These are phyloP conservation scores for Craterostigma plantagineum DNA, from an alignment of 257 asterid species.

Conservation along the genomic window DNA sequence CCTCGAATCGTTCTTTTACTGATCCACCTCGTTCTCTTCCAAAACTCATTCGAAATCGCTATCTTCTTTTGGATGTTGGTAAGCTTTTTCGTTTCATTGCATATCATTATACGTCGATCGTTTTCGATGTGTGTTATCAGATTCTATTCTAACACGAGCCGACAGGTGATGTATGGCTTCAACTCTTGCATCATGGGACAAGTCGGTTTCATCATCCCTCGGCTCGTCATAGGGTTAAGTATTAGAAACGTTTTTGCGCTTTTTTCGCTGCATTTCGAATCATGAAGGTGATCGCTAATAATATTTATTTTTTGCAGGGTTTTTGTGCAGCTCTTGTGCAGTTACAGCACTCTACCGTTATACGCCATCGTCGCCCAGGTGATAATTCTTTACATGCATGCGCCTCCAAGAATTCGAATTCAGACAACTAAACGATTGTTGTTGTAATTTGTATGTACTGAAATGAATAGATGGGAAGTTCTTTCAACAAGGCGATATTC, in stretches of 20 bases:
- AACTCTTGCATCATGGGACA: constrained; percentile 35
- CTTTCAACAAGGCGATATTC: constrained; percentile 1
- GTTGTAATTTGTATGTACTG: not conserved
- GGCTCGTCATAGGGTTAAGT: not conserved
- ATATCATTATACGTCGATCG: no score
- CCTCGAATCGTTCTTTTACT: constrained; percentile 29
- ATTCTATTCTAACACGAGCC: not conserved
- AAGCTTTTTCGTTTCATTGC: no score
- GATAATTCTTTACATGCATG: not conserved
- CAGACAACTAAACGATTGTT: not conserved
- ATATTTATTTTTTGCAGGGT: not conserved
- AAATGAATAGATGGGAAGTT: not conserved
- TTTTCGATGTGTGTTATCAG: no score
- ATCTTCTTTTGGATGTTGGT: constrained; percentile 42
- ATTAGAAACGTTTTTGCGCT: not conserved
- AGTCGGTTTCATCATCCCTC: not conserved
- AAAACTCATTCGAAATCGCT: constrained; percentile 41
- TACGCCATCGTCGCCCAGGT: constrained; percentile 2
- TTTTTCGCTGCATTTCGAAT: not conserved
- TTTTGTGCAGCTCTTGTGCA: constrained; percentile 1
- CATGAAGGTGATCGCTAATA: not conserved
- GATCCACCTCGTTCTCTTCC: constrained; percentile 39
- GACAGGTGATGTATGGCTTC: constrained; percentile 24
- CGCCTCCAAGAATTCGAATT: not conserved
- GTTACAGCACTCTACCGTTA: constrained; percentile 2